A percentile compares a stretch with the other conserved stretches of the same genome.
Conservation (phyloP, 441 rosid species). For the Pelargonium citronellum region DNA sequence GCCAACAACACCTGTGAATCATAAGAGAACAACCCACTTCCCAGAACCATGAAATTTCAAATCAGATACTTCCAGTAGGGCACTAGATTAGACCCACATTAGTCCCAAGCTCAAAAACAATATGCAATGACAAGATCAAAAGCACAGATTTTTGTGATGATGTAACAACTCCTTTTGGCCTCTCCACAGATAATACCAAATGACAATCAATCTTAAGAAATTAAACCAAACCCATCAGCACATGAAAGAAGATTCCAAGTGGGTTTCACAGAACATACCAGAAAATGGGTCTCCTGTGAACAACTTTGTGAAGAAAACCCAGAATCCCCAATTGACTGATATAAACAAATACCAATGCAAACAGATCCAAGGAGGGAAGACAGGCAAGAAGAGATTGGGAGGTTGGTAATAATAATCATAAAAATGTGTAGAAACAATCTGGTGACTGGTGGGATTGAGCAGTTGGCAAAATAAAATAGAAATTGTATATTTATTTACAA, state of each 20-base stretch:
- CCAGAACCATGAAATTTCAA: neutral
- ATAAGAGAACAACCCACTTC: neutral
- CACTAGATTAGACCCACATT: no score
- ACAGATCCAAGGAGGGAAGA: conserved; percentile 55
- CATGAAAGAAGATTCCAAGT: no score
- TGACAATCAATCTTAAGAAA: neutral
- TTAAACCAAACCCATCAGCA: conserved; percentile 22
- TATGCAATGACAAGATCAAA: no score
- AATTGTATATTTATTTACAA: neutral
- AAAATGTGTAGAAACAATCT: conserved; percentile 17
- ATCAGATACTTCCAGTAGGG: no score
- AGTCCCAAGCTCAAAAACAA: no score
- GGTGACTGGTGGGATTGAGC: conserved; percentile 7
- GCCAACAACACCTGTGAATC: no score
- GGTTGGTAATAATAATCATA: conserved; percentile 24
- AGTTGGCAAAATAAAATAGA: neutral
- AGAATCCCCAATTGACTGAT: conserved; percentile 23
- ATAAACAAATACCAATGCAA: conserved; percentile 13
- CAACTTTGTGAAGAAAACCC: conserved; percentile 15
- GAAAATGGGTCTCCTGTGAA: conserved; percentile 10
- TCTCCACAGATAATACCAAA: no score
- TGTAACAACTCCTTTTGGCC: no score
- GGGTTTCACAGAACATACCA: conserved; percentile 8
- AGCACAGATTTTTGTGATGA: no score
- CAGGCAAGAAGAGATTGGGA: conserved; percentile 25